Evolutionary conservation across 768 basidiomycete species (phyloP).

Genomic region (Russula brevipes): DNA sequence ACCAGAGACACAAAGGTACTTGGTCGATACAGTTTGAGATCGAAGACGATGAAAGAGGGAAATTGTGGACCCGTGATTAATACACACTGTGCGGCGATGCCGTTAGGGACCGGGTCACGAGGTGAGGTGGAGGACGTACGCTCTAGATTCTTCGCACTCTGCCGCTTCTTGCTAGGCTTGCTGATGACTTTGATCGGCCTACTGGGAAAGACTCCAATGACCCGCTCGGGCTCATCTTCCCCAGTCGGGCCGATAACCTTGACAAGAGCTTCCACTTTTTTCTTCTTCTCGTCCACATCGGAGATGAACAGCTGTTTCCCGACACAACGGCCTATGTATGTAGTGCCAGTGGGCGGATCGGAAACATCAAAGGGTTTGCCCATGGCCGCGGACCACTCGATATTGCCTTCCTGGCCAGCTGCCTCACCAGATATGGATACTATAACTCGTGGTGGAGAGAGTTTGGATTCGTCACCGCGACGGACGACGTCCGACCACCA

Average conservation of each 20-base stretch:
- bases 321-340: conserved; percentile 88
- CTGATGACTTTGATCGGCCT: conserved; percentile 98
- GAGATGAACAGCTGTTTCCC: conserved; percentile 95
- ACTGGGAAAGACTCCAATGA: conserved; percentile 86
- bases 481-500: conserved; percentile 88
- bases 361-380: conserved; percentile 81
- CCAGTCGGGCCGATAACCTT: conserved; percentile 77
- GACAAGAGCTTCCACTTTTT: conserved; percentile 90
- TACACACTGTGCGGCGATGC: conserved; percentile 58
- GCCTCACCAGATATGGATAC: conserved; percentile 92
- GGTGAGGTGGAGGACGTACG: conserved; percentile 45
- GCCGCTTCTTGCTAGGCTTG: conserved; percentile 96
- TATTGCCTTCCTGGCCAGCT: conserved; percentile 73
- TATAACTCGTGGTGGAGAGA: conserved; percentile 74
- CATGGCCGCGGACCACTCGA: conserved; percentile 82
- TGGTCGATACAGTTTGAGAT: conserved; percentile 92
- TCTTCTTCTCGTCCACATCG: conserved; percentile 92
- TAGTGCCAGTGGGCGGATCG: conserved; percentile 74
- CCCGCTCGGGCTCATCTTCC: conserved; percentile 74
- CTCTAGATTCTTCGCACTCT: conserved; percentile 89
- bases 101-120: conserved; percentile 17
- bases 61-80: conserved; percentile 93
- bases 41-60: conserved; percentile 94
- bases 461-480: conserved; percentile 67
- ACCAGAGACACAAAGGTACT: conserved; percentile 93